Base-by-base conservation (phyloP, 1,139 yeast species). In the Taiozyma onychis region DNA sequence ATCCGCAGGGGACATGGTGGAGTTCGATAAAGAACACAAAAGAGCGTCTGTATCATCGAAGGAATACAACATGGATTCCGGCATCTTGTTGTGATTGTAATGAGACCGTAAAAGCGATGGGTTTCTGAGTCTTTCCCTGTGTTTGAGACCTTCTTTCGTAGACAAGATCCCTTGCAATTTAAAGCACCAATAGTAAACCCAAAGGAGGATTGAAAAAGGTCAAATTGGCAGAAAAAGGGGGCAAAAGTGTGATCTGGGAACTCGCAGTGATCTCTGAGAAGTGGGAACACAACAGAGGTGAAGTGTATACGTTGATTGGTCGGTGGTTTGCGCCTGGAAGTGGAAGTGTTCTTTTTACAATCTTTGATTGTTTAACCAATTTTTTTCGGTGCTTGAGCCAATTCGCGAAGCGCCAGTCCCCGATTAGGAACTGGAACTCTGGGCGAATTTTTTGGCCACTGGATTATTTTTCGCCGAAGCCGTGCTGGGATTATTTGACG, bases 1-100 rank as follows among this genome's bases (percentile, higher is more conserved):
- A 8, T 60, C 62, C 3, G 57, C 52, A 1, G 63, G 62, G 1
- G 65, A 60, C 6, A 58, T 26, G 2, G 58, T 56, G 8, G 59
- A 61, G 45, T 27, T 47, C 2, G 62, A 57, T 14, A 61, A 47
- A 1, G 64, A 57, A n/a, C 60, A 62, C 22, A 61, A 44, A 4
- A 61, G 50, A 21, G 65, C 63, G 34, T 60, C 63, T 3, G 65
- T 59, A 39, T 57, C 63, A 34, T 57, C 62, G 47, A 60, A 61
- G 22, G 65, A 55, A 48, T 57, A 61, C 26, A 39, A 13, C 28
- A 39, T 22, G 18, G 27, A 22, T 24, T 39, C 43, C 18, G 43
- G 43, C 43, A 39, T 39, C 28, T 22, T 24, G 43, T 7, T 37
- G 24, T 2, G 5, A 6, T 37, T 18, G 26, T 11, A 37, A 37